Conservation (phyloP, 352 stramenopile species). For the Phytophthora tentaculata region DNA sequence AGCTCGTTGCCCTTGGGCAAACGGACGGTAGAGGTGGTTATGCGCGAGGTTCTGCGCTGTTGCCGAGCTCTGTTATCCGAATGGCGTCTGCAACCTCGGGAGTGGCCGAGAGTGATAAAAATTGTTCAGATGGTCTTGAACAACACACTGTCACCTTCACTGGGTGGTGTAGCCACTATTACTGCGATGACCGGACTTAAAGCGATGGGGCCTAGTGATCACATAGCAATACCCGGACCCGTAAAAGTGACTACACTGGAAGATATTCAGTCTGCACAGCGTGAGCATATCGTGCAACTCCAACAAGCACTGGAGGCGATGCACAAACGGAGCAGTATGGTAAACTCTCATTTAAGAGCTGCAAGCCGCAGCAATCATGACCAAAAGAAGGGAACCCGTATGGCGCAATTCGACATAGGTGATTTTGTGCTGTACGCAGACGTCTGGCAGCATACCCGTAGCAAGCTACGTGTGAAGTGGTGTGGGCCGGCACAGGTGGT, state of each 20-base stretch:
- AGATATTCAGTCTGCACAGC: too few relatives aligned
- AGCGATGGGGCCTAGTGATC: neutral
- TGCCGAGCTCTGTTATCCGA: neutral
- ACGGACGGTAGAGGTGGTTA: slow-evolving; percentile 43
- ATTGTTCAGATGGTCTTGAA: slow-evolving; percentile 38
- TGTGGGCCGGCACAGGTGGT: neutral
- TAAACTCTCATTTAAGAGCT: too few relatives aligned
- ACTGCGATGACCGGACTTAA: neutral
- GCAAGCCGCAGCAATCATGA: too few relatives aligned
- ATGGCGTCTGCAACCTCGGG: neutral
- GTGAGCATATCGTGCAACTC: too few relatives aligned
- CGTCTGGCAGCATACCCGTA: too few relatives aligned
- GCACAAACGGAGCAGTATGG: too few relatives aligned
- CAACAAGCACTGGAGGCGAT: too few relatives aligned
- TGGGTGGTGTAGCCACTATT: neutral
- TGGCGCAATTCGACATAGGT: too few relatives aligned
- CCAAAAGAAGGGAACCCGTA: too few relatives aligned
- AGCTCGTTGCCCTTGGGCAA: slow-evolving; percentile 4
- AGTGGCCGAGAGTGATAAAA: slow-evolving; percentile 28
- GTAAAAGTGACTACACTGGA: neutral
- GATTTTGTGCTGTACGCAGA: too few relatives aligned
- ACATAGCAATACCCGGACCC: neutral
- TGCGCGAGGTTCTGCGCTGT: slow-evolving; percentile 5
- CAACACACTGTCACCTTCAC: neutral
- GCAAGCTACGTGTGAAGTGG: too few relatives aligned